Evolutionary conservation across 2,329 filamentous ascomycete species (phyloP).

Genomic region (Exophiala viscosa): DNA sequence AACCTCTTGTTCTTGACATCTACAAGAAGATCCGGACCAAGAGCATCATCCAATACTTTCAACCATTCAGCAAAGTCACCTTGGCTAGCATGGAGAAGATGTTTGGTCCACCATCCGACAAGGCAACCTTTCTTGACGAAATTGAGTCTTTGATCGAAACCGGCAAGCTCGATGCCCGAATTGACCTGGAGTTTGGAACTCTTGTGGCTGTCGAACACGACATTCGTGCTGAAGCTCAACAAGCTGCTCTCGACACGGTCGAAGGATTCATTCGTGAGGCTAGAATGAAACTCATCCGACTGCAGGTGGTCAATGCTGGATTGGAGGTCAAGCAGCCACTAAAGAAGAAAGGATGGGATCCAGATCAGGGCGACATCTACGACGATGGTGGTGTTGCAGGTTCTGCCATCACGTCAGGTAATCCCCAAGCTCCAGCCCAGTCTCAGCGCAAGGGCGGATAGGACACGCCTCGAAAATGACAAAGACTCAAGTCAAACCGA

Average conservation of each 20-base stretch:
- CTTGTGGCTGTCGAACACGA: conserved; percentile 69
- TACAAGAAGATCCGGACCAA: conserved; percentile 78
- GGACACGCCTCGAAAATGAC: background rate
- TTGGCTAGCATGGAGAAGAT: conserved; percentile 72
- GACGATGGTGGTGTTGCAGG: conserved; percentile 6
- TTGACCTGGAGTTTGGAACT: conserved; percentile 79
- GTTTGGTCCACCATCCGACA: conserved; percentile 59
- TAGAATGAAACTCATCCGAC: conserved; percentile 69
- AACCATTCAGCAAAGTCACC: conserved; percentile 84
- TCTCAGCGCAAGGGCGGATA: conserved; percentile 5
- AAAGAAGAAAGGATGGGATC: conserved; percentile 19
- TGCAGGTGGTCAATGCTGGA: conserved; percentile 71
- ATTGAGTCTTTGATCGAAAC: conserved; percentile 72
- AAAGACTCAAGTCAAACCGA: no score
- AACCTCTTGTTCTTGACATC: conserved; percentile 65
- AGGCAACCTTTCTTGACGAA: conserved; percentile 51
- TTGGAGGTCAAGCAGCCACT: conserved; percentile 59
- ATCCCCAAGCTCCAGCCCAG: background rate
- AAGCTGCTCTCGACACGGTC: conserved; percentile 63
- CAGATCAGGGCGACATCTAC: conserved; percentile 2
- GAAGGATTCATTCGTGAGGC: conserved; percentile 71
- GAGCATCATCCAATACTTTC: conserved; percentile 88
- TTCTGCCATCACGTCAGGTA: background rate
- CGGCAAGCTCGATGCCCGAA: conserved; percentile 68
- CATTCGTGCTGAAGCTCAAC: conserved; percentile 66